Evolutionary conservation across 345 rosid species (phyloP), one percentile per base, ranked within the genome.

Genomic region (Citrus cavaleriei): DNA sequence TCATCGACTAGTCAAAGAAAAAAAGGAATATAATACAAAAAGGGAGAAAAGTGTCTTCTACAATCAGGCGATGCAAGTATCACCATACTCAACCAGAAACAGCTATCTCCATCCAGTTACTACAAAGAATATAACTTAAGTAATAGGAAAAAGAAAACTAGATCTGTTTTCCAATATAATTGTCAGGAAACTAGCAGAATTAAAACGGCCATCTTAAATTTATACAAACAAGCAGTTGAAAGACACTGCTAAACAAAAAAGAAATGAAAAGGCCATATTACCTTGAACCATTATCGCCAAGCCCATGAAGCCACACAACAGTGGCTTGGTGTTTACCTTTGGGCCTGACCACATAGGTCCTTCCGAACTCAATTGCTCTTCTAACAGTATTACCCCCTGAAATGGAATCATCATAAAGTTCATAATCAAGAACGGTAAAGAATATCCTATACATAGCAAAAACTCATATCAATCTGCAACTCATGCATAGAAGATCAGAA

Each of bases 251-350:
- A 24, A 42, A 42, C 49, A 59, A 28, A 65, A 77, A 67, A 37
- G 81, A 58, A 63, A 58, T 71, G 27, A 19, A 75, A 73, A 27
- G 28, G 22, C 30, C 54, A 67, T 10, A 80, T 82, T 87, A 95
- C 99, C 98, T 92, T 0, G 94, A 90, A 75, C 99, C 99, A 79
- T 91, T 91, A 86, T 93, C 98, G 19, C 98, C 99, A 84, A 93
- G 97, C 27, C 98, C 99, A 84, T 95, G 99, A 42, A 93, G 91
- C 99, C 99, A 95, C 65, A 95, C 97, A 65, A 95, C 89, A 30
- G 98, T 96, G 22, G 97, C 99, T 82, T 91, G 97, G 81, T 96
- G 99, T 84, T 92, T 96, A 76, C 99, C 98, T 86, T 90, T 96
- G 77, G 99, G 97, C 86, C 89, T 88, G 79, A 96, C 97, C 82